These are phyloP conservation scores for Angophora floribunda DNA, from an alignment of 345 rosid species.

Conservation along the genomic window DNA sequence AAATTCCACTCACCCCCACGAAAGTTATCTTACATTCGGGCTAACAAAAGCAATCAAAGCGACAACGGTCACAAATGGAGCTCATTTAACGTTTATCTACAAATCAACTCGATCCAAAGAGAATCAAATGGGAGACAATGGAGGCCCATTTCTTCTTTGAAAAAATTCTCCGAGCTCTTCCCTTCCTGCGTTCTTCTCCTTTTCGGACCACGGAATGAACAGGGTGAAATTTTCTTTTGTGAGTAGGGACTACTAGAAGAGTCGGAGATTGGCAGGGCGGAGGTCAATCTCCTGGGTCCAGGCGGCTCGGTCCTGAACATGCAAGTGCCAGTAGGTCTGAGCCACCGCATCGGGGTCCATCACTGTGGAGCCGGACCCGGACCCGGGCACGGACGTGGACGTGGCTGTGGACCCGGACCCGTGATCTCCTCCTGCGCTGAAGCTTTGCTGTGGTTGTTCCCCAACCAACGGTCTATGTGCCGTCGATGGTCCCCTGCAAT, in stretches of 20 bases:
- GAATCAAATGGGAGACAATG: background rate
- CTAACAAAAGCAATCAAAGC: background rate
- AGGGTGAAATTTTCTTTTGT: background rate
- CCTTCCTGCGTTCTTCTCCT: background rate
- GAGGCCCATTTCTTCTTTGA: background rate
- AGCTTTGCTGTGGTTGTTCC: constrained; percentile 32
- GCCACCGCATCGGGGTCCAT: constrained; percentile 91
- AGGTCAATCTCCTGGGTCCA: constrained; percentile 97
- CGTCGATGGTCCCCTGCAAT: constrained; percentile 40
- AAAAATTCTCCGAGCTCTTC: background rate
- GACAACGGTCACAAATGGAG: background rate
- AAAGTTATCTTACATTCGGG: background rate
- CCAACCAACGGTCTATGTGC: constrained; percentile 17
- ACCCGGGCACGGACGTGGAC: background rate
- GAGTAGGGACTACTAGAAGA: background rate
- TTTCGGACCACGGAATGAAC: background rate
- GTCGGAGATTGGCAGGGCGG: constrained; percentile 42
- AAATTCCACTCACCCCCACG: background rate
- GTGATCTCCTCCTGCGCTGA: background rate
- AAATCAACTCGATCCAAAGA: background rate
- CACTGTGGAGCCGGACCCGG: background rate
- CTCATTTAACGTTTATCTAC: background rate
- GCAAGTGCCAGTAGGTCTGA: constrained; percentile 91
- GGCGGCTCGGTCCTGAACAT: constrained; percentile 70
- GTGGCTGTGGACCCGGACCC: background rate